These are phyloP conservation scores for Colletotrichum viniferum DNA, from an alignment of 2,329 filamentous ascomycete genomes.

Conservation along the genomic window DNA sequence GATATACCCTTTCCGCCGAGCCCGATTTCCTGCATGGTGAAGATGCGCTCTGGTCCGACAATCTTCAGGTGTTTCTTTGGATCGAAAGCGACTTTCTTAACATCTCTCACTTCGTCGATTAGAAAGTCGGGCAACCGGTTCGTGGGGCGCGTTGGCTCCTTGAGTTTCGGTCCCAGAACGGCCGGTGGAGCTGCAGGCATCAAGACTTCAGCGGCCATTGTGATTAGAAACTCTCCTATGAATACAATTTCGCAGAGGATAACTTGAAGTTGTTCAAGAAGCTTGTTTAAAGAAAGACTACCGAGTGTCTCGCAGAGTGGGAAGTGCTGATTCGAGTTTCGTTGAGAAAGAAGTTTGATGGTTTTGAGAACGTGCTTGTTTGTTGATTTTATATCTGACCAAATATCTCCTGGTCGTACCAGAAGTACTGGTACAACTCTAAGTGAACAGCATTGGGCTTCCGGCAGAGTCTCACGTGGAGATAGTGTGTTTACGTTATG, in stretches of 20 bases:
- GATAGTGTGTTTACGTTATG: neutral
- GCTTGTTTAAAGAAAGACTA: neutral
- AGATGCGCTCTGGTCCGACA: conserved; percentile 52
- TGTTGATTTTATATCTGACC: neutral
- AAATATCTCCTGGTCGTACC: accelerated
- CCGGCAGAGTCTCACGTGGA: neutral
- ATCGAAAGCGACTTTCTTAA: conserved; percentile 45
- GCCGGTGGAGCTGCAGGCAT: neutral
- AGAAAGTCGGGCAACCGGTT: conserved; percentile 29
- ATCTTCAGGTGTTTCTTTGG: conserved; percentile 60
- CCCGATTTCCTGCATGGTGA: conserved; percentile 68
- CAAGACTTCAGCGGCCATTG: neutral
- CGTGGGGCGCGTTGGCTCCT: conserved; percentile 26
- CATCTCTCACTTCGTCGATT: conserved; percentile 27
- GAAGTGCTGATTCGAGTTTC: neutral
- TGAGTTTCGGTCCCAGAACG: neutral
- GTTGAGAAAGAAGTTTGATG: neutral
- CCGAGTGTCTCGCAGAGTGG: neutral
- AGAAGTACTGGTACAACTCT: neutral
- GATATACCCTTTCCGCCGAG: conserved; percentile 64
- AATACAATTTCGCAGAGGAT: accelerated
- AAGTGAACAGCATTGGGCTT: neutral
- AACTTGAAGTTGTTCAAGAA: neutral
- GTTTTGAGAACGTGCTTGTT: neutral
- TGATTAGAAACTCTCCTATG: neutral